These are phyloP conservation scores for Curvularia spicifera DNA, from an alignment of 2,329 filamentous ascomycete genomes.

Conservation along the genomic window DNA sequence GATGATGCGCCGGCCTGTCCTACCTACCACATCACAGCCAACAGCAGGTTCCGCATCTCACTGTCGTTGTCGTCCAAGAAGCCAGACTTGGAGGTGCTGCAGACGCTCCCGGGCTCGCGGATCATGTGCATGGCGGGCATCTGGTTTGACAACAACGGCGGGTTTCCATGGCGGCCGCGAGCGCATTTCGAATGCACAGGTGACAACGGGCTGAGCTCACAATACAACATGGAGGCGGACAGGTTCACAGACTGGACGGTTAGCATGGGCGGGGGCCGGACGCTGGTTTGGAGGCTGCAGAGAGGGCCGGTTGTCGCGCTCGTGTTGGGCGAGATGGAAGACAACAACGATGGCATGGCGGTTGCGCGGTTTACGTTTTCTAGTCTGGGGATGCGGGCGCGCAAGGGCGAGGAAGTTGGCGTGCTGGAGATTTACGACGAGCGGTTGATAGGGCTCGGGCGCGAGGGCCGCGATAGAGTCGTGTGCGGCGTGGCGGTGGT, in stretches of 20 bases:
- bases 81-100: background rate
- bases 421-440: slow-evolving; percentile 38
- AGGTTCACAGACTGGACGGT: slow-evolving; percentile 43
- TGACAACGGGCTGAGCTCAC: background rate
- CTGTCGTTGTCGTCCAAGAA: background rate
- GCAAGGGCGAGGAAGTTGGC: slow-evolving; percentile 38
- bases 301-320: background rate
- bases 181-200: slow-evolving; percentile 28
- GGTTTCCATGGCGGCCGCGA: slow-evolving; percentile 43
- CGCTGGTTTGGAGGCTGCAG: slow-evolving; percentile 36
- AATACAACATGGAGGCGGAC: slow-evolving; percentile 38
- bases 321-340: slow-evolving; percentile 24
- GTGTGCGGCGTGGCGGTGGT: slow-evolving; percentile 39
- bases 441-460: background rate
- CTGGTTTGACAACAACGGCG: slow-evolving; percentile 38
- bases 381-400: slow-evolving; percentile 31
- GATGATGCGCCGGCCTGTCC: background rate
- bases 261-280: slow-evolving; percentile 16
- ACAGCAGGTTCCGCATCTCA: background rate
- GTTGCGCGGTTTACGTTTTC: slow-evolving; percentile 45
- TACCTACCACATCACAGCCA: background rate
- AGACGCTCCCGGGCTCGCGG: background rate
- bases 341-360: slow-evolving; percentile 5
- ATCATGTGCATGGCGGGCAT: slow-evolving; percentile 28
- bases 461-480: slow-evolving; percentile 36